Base-by-base conservation (phyloP, 257 asterid species). In the Solanum neorickii region DNA sequence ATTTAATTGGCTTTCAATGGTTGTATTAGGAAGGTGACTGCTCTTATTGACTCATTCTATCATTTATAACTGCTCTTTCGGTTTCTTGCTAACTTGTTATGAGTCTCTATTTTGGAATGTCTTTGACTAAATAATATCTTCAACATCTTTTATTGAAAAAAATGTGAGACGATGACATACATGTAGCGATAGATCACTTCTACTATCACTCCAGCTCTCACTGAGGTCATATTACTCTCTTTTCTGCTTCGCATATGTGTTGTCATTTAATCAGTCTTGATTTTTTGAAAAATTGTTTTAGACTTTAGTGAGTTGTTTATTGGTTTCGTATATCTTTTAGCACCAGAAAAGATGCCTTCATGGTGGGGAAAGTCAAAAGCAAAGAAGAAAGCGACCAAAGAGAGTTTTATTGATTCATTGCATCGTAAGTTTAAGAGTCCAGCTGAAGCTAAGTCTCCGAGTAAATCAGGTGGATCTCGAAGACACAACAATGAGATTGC, bases 331-430 rank as follows among this genome's bases (percentile, higher is more conserved):
- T 75, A 62, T 82, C 86, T 84, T 88, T 88, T 85, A 87, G 89
- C 90, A 87, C 89, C 91, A 91, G 95, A 86, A 93, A 97, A 93
- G 87, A 97, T 97, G 99, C 98, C 93, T 90, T 86, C 98, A 91
- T 97, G 98, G 98, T 96, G 98, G 98, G 96, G 97, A 86, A 94
- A 93, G 94, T 93, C 98, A 20, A 98, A 96, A 83, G 90, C 95
- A 35, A 96, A 95, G 87, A 96, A 95, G 96, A 95, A 94, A 91
- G 84, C 93, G 75, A 85, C 93, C 85, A 95, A 92, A 94, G 98
- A 94, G 89, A 96, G 98, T 90, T 91, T 96, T 72, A 91, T 97
- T 23, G 98, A 95, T 88, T 88, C 98, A 49, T 87, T 95, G 62
- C 98, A 97, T 84, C 94, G 96, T 88, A 97, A 92, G 93, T 92